These are phyloP conservation scores for Skeletonema menzelii DNA, from an alignment of 108 stramenopile genomes.

Conservation along the genomic window DNA sequence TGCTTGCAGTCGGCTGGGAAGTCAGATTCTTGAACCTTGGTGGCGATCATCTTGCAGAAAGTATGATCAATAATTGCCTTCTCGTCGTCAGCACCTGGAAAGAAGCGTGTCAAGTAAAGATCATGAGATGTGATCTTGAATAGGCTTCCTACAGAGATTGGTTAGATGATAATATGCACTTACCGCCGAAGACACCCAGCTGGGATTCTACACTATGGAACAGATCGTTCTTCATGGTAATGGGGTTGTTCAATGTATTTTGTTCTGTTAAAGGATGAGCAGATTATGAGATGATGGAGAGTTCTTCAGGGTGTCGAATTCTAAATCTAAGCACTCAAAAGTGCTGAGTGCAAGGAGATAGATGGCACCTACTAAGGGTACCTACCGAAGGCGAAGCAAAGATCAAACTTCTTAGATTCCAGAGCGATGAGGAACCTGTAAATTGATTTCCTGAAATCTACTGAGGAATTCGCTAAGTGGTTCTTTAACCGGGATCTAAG, in stretches of 20 bases:
- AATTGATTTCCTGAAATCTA: not conserved
- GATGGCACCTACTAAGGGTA: too few species aligned
- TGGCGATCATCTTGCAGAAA: constrained; percentile 18
- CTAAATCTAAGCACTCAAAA: not conserved
- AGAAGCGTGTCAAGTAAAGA: not conserved
- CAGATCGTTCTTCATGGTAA: not conserved
- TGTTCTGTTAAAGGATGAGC: not conserved
- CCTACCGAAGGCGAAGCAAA: too few species aligned
- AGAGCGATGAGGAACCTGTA: not conserved
- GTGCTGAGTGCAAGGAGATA: not conserved
- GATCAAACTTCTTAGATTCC: not conserved
- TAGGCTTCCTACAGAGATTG: not conserved
- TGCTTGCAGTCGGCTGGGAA: constrained; percentile 12
- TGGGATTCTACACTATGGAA: not conserved
- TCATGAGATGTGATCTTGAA: not conserved
- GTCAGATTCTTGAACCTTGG: constrained; percentile 11
- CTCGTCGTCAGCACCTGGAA: constrained; percentile 6
- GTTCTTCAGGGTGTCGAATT: not conserved
- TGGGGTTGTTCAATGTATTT: not conserved
- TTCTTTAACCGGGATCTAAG: not conserved
- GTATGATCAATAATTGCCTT: constrained; percentile 2
- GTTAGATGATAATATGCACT: not conserved
- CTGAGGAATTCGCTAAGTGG: not conserved
- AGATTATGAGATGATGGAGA: not conserved
- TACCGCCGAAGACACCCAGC: not conserved